Evolutionary conservation across 1,284 basidiomycete species (phyloP), one percentile per base, ranked within the genome.

Genomic region (Microbotryomycetes sp.): DNA sequence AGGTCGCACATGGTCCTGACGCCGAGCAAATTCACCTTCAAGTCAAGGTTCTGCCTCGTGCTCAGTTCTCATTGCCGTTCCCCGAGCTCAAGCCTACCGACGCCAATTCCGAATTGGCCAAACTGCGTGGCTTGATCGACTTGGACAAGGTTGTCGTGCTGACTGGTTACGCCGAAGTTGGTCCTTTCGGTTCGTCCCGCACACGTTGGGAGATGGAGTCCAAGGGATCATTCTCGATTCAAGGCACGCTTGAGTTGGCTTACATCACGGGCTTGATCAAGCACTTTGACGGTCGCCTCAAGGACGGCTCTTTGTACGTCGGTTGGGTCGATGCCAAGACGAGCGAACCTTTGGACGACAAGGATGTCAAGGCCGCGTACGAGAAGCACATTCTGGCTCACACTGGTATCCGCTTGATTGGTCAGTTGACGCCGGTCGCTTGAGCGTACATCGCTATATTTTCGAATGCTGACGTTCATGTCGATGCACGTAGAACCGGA

Each of bases 151-250:
- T 96, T 63, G 80, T 94, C 66, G 94, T 98, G 65, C 82, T 92
- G 74, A 96, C 96, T 59, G 96, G 96, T 70, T 97, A 92, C 76
- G 94, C 88, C 49, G 96, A 98, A 77, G 89, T 98, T 61, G 89
- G 94, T n/a, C 96, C 94, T 6, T 98, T 92, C 91, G 96, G 96
- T 72, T 93, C 90, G 73, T 87, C 93, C 25, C 86, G 96, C 70
- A 98, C 94, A n/a, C 86, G 94, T 69, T 98, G 94, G 94, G 93
- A 98, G 80, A 96, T 97, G 91, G 93, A 97, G 76, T 92, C 90
- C 52, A 82, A 84, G 54, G 92, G 92, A 36, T 85, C 92, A 74
- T 88, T 96, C 77, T 92, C 92, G 6, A 94, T 97, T 72, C 89
- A 97, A 77, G 94, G 93, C 50, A 90, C 89, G 74, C 96, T 98